Evolutionary conservation across 2,329 filamentous ascomycete genomes (phyloP), one percentile per base, ranked within the genome.

Genomic region (Botrytis paeoniae): DNA sequence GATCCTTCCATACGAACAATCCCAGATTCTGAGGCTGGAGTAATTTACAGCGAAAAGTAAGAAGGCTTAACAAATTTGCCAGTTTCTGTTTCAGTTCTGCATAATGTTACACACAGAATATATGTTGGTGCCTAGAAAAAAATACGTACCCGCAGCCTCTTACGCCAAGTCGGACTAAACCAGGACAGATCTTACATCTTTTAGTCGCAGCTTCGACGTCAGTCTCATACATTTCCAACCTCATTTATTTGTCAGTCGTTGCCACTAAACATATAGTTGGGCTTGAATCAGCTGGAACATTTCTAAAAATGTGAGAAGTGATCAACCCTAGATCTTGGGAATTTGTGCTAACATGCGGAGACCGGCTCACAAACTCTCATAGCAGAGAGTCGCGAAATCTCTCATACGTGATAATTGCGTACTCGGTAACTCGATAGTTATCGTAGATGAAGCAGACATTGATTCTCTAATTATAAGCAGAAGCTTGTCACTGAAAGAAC

Each of bases 51-150:
- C 16, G 12, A 39, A 29, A 25, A 41, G 1, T 32, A 35, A 39
- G 16, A 32, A 41, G 18, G 16, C 35, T 41, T 32, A 29, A 29
- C 2, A 29, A 68, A 39, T 41, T 57, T 32, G 35, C 8, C 48
- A 25, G 9, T 57, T 68, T 68, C 6, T n/a, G 5, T 68, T 41
- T 41, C 48, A 45, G 2, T 29, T 25, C 7, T 39, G 48, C 25
- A 57, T 18, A 68, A 41, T 5, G 32, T 68, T 39, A 68, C 64
- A 68, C 64, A 22, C 8, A 54, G 16, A 41, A 41, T 2, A 16
- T 57, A 57, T 54, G 45, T 68, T 68, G 64, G 9, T 57, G 35
- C 64, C 64, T 63, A 63, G 43, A 39, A 66, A 39, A 39, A 39
- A 25, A 29, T 54, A 39, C 25, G 32, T 54, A 29, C 45, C 35